Percentiles rank a stretch among this genome's conserved stretches.
These are phyloP conservation scores for Plasmodium vinckei DNA, from an alignment of 169 alveolate genomes.

Conservation along the genomic window DNA sequence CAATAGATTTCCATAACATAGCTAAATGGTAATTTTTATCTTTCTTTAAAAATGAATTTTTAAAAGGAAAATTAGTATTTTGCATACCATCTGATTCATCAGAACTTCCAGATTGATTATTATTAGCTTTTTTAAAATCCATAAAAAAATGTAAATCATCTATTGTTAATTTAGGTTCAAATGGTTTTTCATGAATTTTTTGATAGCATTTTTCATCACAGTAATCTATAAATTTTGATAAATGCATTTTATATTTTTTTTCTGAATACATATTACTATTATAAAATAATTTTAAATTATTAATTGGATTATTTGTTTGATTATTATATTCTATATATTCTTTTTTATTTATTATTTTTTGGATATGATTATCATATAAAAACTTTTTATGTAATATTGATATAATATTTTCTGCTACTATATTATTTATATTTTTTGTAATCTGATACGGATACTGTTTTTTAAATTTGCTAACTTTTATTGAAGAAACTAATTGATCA, in stretches of 20 bases:
- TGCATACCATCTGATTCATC: constrained; percentile 10
- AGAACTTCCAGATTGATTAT: constrained; percentile 14
- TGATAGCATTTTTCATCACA: too few species aligned
- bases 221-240: too few species aligned
- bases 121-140: constrained; percentile 32
- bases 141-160: constrained; percentile 24
- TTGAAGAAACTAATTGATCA: constrained; percentile 28
- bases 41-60: background rate
- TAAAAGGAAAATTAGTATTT: constrained; percentile 2
- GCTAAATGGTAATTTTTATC: constrained; percentile 8
- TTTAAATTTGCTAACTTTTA: background rate
- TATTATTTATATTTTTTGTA: background rate
- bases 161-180: too few species aligned
- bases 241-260: too few species aligned
- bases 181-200: too few species aligned
- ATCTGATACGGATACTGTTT: background rate
- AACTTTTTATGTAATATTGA: constrained; percentile 34
- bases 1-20: constrained; percentile 55
- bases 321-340: background rate
- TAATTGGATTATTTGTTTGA: too few species aligned
- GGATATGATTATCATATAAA: constrained; percentile 30
- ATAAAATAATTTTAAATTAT: too few species aligned
- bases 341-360: constrained; percentile 13
- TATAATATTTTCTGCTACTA: constrained; percentile 1
- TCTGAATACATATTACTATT: too few species aligned